Evolutionary conservation across 306 rosid genomes (phyloP).

Genomic region (Nissolia schottii): DNA sequence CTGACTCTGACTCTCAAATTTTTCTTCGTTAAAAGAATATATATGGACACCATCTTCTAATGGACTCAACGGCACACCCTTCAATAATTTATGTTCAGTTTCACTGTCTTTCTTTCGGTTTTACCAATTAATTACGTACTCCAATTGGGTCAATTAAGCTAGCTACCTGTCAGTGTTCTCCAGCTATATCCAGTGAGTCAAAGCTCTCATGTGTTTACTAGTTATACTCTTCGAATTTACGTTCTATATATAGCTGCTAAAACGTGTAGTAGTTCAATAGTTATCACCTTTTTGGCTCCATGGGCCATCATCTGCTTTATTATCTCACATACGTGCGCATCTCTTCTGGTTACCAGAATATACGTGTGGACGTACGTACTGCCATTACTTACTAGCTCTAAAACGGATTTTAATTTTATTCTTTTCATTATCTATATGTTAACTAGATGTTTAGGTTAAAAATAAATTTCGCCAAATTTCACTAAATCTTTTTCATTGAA

Average conservation of each 20-base stretch:
- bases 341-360: not conserved
- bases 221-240: not conserved
- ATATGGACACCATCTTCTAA: too few species aligned
- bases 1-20: too few species aligned
- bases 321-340: not conserved
- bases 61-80: not conserved
- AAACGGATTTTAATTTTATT: not conserved
- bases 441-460: too few species aligned
- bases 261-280: not conserved
- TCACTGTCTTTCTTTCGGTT: not conserved
- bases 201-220: not conserved
- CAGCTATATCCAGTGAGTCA: not conserved
- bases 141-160: not conserved
- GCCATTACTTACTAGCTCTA: not conserved
- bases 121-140: not conserved
- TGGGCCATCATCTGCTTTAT: slow-evolving; percentile 6
- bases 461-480: too few species aligned
- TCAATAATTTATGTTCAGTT: not conserved
- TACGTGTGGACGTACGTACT: not conserved
- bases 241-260: not conserved
- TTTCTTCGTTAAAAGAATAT: too few species aligned
- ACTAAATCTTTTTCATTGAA: too few species aligned
- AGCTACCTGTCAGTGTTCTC: not conserved
- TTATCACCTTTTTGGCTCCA: not conserved
- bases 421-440: not conserved